Percentiles rank a stretch among this genome's conserved stretches.
Conservation (phyloP, 2,329 filamentous ascomycete species). For the Rutstroemia sp. region DNA sequence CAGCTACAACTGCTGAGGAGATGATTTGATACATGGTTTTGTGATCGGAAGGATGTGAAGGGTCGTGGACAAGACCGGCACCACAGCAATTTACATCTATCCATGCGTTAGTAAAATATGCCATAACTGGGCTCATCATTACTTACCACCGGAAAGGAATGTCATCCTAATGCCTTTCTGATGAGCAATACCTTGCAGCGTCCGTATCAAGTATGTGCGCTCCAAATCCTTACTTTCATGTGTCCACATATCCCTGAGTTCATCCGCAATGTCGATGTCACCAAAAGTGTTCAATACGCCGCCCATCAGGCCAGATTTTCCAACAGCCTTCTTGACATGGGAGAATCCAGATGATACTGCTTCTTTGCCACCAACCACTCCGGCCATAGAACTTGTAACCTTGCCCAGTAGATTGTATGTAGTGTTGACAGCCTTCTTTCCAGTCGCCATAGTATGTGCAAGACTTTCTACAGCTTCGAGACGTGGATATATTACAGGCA, state of each 20-base stretch:
- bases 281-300: slow-evolving; percentile 93
- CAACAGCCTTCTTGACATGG: slow-evolving; percentile 92
- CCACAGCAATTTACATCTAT: slow-evolving; percentile 80
- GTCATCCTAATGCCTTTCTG: slow-evolving; percentile 96
- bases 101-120: slow-evolving; percentile 12
- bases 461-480: slow-evolving; percentile 88
- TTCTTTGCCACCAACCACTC: slow-evolving; percentile 90
- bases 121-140: not conserved
- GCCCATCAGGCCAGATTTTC: slow-evolving; percentile 92
- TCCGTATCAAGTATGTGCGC: slow-evolving; percentile 91
- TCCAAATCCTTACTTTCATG: slow-evolving; percentile 97
- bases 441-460: slow-evolving; percentile 83
- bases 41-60: slow-evolving; percentile 82
- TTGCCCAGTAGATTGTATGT: slow-evolving; percentile 95
- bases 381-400: slow-evolving; percentile 88
- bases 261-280: slow-evolving; percentile 89
- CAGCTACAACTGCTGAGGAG: slow-evolving; percentile 84
- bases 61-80: slow-evolving; percentile 90
- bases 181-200: slow-evolving; percentile 87
- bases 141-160: slow-evolving; percentile 78
- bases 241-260: slow-evolving; percentile 94
- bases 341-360: slow-evolving; percentile 89
- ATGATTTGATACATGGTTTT: slow-evolving; percentile 99
- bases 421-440: slow-evolving; percentile 93
- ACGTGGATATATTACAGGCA: slow-evolving; percentile 84